phyloP scores from a whole-genome alignment of 2,329 filamentous ascomycete genomes.

The Harringtonia aguacate region DNA sequence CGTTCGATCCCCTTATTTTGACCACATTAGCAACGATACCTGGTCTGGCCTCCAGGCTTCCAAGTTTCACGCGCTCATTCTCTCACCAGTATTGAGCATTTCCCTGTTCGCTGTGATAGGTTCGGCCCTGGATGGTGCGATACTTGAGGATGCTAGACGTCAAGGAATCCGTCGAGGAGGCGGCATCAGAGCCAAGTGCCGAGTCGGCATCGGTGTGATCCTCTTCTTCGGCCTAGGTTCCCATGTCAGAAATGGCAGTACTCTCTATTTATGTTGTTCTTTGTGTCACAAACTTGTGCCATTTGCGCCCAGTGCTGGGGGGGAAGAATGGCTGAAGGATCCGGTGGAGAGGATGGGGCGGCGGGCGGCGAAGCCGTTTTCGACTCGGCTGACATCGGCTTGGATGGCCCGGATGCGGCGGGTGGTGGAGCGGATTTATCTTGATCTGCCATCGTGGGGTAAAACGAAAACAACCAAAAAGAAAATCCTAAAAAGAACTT shows the following conservation, averaged over 20 bases:
- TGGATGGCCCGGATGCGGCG: too few species aligned
- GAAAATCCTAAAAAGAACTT: too few species aligned
- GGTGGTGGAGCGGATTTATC: too few species aligned
- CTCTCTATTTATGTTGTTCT: neutral
- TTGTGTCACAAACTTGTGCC: neutral
- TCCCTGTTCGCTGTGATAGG: slow-evolving; percentile 4
- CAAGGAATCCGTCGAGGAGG: slow-evolving; percentile 2
- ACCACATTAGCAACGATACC: neutral
- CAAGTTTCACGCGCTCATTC: too few species aligned
- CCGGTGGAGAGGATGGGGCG: too few species aligned
- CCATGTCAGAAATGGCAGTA: neutral
- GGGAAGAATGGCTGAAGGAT: too few species aligned
- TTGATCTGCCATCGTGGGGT: too few species aligned
- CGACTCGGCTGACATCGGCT: too few species aligned
- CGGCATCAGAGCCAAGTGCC: slow-evolving; percentile 7
- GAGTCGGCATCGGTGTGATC: slow-evolving; percentile 6
- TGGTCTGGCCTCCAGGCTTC: too few species aligned
- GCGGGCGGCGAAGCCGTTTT: too few species aligned
- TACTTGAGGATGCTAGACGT: slow-evolving; percentile 5
- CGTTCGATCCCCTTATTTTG: slow-evolving; percentile 15
- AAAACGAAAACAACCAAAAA: too few species aligned
- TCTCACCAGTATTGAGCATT: slow-evolving; percentile 4
- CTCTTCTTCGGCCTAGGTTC: neutral
- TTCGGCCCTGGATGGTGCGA: slow-evolving; percentile 3
- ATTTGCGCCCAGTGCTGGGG: neutral